These are phyloP conservation scores for Bacidia rubella DNA, from an alignment of 495 filamentous ascomycete genomes.

Conservation along the genomic window DNA sequence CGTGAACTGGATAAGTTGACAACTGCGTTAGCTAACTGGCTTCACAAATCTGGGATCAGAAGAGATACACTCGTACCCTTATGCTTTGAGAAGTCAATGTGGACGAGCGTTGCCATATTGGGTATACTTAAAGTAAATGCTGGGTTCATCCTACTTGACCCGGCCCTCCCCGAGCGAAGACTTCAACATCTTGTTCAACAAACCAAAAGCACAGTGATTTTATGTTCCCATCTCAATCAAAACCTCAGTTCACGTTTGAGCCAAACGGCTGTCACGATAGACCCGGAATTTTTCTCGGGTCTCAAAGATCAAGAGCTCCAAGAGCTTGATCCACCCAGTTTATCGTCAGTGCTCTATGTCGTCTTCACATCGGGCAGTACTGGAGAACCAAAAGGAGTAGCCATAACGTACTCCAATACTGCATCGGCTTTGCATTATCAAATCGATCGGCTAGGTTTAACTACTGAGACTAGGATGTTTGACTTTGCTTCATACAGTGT, in stretches of 20 bases:
- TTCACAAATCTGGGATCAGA: conserved; percentile 21
- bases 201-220: background rate
- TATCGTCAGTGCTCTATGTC: too few species aligned
- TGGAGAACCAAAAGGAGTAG: conserved; percentile 36
- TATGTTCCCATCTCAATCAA: too few species aligned
- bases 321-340: too few species aligned
- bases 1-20: conserved; percentile 22
- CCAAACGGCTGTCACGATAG: too few species aligned
- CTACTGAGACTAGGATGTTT: conserved; percentile 27
- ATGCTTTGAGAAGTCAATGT: conserved; percentile 32
- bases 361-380: conserved; percentile 39
- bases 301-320: too few species aligned
- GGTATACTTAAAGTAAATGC: conserved; percentile 31
- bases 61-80: conserved; percentile 27
- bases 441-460: background rate
- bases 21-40: conserved; percentile 21
- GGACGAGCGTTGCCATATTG: conserved; percentile 31
- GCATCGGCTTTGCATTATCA: conserved; percentile 7
- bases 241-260: too few species aligned
- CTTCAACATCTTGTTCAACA: conserved; percentile 6
- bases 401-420: conserved; percentile 31
- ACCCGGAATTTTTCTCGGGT: too few species aligned
- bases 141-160: conserved; percentile 24
- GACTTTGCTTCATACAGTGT: conserved; percentile 40
- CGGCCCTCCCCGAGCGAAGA: conserved; percentile 23